Base-by-base conservation (phyloP, 2,329 filamentous ascomycete species). In the Ambrosiella beaveri region DNA sequence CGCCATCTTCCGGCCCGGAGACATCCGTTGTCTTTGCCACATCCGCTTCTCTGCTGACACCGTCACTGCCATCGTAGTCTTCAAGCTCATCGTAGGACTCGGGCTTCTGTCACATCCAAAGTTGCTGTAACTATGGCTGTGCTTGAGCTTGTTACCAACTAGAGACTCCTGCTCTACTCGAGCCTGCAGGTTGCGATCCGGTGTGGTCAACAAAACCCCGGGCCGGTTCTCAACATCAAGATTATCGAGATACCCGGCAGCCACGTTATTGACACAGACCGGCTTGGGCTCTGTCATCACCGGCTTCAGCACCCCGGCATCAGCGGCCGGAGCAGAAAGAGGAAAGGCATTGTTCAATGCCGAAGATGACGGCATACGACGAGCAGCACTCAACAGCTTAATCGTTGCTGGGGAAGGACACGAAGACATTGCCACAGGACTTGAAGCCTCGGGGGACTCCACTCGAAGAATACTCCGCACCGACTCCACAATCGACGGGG, bases 1-100 rank as follows among this genome's bases (percentile, higher is more conserved):
- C 5, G 59, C 59, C 59, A 60, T 60, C 39, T 37, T 45, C 11
- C 59, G 44, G 35, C 56, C 59, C 1, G 59, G 59, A 4, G 59
- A 60, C 41, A 60, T 57, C 8, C 56, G 56, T 17, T 54, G 54
- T 12, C 44, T 47, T 27, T 54, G 57, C 11, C 47, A 38, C 8
- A 50, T 51, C 37, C 39, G n/a, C 9, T 54, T 54, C 3, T 54
- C 52, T 3, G 37, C 37, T 9, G 39, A 35, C 9, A 15, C 52
- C 12, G 13, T 41, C 37, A 35, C 7, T 11, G 8, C 27, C 6
- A 19, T 19, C 17, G 19, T 9, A 35, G 47, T 27, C 47, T 27
- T 35, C 13, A 13, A 15, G 15, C 44, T 47, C 5, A 47, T 4
- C 15, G 47, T 51, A n/a, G 38, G 52, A 35, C 52, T 54, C 5